Percentiles rank a stretch among this genome's conserved stretches.
Conservation (phyloP, 164 flowering plant species). For the Taxillus chinensis region DNA sequence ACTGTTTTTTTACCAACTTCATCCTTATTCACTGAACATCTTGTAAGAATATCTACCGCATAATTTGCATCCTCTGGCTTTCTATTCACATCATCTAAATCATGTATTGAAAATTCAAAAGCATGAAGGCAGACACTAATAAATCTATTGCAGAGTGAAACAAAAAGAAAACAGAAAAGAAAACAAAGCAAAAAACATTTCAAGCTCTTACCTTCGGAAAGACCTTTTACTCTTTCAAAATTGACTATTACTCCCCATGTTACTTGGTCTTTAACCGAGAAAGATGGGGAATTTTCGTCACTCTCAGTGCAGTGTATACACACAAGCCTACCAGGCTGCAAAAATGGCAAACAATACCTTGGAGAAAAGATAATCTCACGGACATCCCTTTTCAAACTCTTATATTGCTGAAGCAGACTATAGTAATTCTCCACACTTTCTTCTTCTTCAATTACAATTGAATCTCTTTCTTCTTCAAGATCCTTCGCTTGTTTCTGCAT, state of each 20-base stretch:
- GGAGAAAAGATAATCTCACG: constrained; percentile 73
- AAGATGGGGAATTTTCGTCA: constrained; percentile 45
- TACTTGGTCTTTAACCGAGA: constrained; percentile 51
- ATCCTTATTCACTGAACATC: constrained; percentile 62
- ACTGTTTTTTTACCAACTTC: constrained; percentile 43
- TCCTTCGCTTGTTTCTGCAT: constrained; percentile 72
- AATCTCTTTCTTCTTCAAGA: constrained; percentile 82
- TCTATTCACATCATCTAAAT: constrained; percentile 51
- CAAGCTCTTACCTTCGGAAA: constrained; percentile 53
- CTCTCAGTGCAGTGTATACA: constrained; percentile 37
- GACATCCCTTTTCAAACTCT: constrained; percentile 63
- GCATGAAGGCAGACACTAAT: too few relatives aligned
- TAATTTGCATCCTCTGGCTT: constrained; percentile 83
- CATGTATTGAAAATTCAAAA: not conserved
- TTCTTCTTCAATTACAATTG: constrained; percentile 87
- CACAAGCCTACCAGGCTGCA: constrained; percentile 85
- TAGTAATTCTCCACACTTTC: constrained; percentile 73
- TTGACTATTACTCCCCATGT: constrained; percentile 93
- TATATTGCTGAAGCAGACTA: constrained; percentile 57
- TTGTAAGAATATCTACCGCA: constrained; percentile 76
- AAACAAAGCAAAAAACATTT: not conserved
- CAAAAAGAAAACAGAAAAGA: too few relatives aligned
- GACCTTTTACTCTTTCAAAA: constrained; percentile 55
- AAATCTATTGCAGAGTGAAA: too few relatives aligned
- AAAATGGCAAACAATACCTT: constrained; percentile 76